A percentile compares a stretch with the other conserved stretches of the same genome.
These are phyloP conservation scores for Ajuga reptans DNA, from an alignment of 305 asterid genomes.

Conservation along the genomic window DNA sequence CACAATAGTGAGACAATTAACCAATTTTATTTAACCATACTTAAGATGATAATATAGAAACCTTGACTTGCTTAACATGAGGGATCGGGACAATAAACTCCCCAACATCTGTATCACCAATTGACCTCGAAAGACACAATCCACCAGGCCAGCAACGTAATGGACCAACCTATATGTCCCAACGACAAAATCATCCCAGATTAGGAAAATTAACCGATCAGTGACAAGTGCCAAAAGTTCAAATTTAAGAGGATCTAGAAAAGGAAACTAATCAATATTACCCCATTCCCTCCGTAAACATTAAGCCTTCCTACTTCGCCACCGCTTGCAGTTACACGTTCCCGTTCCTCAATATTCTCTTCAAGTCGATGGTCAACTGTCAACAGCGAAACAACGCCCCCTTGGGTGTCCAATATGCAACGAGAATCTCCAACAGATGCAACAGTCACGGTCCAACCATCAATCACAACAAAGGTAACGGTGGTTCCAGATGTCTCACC, in stretches of 20 bases:
- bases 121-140: slow-evolving; percentile 94
- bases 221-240: no score
- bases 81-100: slow-evolving; percentile 95
- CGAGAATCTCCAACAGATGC: slow-evolving; percentile 97
- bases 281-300: slow-evolving; percentile 86
- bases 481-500: slow-evolving; percentile 96
- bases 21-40: neutral
- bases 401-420: slow-evolving; percentile 86
- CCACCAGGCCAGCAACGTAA: slow-evolving; percentile 99
- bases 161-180: slow-evolving; percentile 72
- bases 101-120: slow-evolving; percentile 96
- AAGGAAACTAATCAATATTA: slow-evolving; percentile 9
- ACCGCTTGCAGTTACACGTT: slow-evolving; percentile 94
- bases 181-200: slow-evolving; percentile 7
- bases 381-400: slow-evolving; percentile 72
- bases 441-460: slow-evolving; percentile 94
- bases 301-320: slow-evolving; percentile 96
- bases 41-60: slow-evolving; percentile 26
- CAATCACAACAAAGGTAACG: slow-evolving; percentile 80
- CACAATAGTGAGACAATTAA: neutral
- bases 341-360: slow-evolving; percentile 89
- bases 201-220: neutral
- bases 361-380: slow-evolving; percentile 95
- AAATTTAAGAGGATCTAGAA: no score
- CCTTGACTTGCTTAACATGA: slow-evolving; percentile 99